A percentile compares a stretch with the other conserved stretches of the same genome.
phyloP scores from a whole-genome alignment of 352 stramenopile genomes.

The Aphanomyces stellatus region DNA sequence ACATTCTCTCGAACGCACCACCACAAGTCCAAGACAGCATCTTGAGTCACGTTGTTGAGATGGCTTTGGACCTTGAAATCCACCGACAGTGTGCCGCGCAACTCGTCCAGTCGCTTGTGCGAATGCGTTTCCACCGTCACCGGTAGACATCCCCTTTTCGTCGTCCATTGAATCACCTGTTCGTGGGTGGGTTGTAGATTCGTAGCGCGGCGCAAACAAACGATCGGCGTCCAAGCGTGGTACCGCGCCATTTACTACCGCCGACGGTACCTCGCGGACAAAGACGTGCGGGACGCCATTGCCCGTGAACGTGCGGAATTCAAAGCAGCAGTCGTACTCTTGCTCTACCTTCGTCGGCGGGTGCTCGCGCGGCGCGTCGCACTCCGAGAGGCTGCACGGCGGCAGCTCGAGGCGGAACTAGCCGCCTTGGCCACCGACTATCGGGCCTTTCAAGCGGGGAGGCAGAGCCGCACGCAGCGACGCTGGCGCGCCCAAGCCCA shows the following conservation, averaged over 20 bases:
- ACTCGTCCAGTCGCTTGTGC: neutral
- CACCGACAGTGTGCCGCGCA: neutral
- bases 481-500: too few species aligned
- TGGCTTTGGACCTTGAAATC: neutral
- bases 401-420: neutral
- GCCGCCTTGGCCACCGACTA: neutral
- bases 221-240: too few species aligned
- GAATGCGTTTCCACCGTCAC: neutral
- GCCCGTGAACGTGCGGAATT: neutral
- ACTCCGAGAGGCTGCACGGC: neutral
- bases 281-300: neutral
- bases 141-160: neutral
- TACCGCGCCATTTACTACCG: neutral
- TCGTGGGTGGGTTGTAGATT: too few species aligned
- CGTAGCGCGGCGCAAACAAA: too few species aligned
- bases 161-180: too few species aligned
- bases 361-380: neutral
- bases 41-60: neutral
- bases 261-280: neutral
- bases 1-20: neutral
- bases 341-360: neutral
- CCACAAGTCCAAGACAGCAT: neutral
- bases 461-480: too few species aligned
- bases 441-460: neutral
- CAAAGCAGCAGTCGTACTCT: neutral